Evolutionary conservation across 2,329 filamentous ascomycete species (phyloP), one percentile per base, ranked within the genome.

Genomic region (Diaporthe nobilis): DNA sequence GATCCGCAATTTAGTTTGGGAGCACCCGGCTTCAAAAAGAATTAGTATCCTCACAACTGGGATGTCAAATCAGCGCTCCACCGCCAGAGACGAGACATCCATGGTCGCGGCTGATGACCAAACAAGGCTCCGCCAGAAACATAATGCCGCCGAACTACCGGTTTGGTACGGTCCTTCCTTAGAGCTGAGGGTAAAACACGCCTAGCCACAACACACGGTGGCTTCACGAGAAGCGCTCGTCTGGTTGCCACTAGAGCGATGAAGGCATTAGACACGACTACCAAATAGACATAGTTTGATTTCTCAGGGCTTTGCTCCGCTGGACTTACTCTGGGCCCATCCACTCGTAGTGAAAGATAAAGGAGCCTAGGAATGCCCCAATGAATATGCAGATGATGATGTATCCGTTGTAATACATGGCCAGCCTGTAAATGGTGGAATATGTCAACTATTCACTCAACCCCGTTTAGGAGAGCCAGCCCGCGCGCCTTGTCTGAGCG

Each of bases 331-430:
- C 70, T 63, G 31, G 12, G 15, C 53, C 53, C 70, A 72, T 72
- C 42, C n/a, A 70, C 34, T 75, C 73, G 20, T 71, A 75, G 31
- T 71, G 70, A 80, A 90, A 92, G 70, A 91, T 79, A 68, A 92
- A 90, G 22, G 87, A 86, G 10, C 90, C 90, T 8, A 92, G 53
- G 75, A 89, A 90, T 0, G 90, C 88, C 2, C 91, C 91, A 57
- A 92, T 85, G 74, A 92, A 86, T 78, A 92, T 89, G 70, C 87
- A 91, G 72, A 92, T 90, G 80, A 92, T 91, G 74, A 92, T 87
- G 80, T 90, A 92, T 31, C 87, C 82, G 75, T 60, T 65, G 72
- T 73, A 78, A 34, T 63, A 58, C 51, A 71, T 76, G 55, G 72
- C 71, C 39, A 68, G 9, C 70, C 70, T 72, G 8, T 3, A 12